A percentile compares a stretch with the other conserved stretches of the same genome.
Evolutionary conservation across 1,284 basidiomycete genomes (phyloP).

Genomic region (Marasmius fiardii): DNA sequence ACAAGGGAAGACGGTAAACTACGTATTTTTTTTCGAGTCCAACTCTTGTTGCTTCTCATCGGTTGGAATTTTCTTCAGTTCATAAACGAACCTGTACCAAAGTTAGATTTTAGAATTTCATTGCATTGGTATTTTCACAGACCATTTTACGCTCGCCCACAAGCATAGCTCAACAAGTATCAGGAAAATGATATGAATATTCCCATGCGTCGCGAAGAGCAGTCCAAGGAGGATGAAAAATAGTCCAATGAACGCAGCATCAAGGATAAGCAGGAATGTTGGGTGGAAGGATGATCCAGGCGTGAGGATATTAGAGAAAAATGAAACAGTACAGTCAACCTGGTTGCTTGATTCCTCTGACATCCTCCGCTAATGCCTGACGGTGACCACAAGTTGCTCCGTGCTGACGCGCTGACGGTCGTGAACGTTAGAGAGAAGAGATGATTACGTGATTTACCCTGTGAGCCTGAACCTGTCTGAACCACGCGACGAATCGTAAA

Average conservation of each 20-base stretch:
- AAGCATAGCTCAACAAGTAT: constrained; percentile 61
- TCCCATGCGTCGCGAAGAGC: constrained; percentile 55
- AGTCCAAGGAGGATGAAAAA: constrained; percentile 56
- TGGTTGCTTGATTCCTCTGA: background rate
- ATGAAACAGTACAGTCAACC: constrained; percentile 19
- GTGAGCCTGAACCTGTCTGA: too few species aligned
- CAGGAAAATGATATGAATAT: constrained; percentile 58
- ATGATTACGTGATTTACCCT: too few species aligned
- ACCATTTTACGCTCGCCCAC: constrained; percentile 82
- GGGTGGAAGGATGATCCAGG: constrained; percentile 75
- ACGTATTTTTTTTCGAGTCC: constrained; percentile 17
- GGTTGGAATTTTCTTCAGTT: constrained; percentile 34
- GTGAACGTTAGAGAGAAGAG: background rate
- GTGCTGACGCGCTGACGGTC: background rate
- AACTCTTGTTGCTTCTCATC: constrained; percentile 22
- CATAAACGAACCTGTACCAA: constrained; percentile 48
- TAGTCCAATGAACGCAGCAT: constrained; percentile 54
- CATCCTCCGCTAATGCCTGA: too few species aligned
- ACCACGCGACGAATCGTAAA: too few species aligned
- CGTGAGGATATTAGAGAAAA: constrained; percentile 54
- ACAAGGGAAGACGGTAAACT: constrained; percentile 44
- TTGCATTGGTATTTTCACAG: constrained; percentile 18
- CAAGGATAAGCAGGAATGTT: constrained; percentile 60
- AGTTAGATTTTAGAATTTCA: constrained; percentile 20
- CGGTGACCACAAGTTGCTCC: background rate